A percentile compares a stretch with the other conserved stretches of the same genome.
These are phyloP conservation scores for Sporisorium reilianum DNA, from an alignment of 1,284 basidiomycete genomes.

Conservation along the genomic window DNA sequence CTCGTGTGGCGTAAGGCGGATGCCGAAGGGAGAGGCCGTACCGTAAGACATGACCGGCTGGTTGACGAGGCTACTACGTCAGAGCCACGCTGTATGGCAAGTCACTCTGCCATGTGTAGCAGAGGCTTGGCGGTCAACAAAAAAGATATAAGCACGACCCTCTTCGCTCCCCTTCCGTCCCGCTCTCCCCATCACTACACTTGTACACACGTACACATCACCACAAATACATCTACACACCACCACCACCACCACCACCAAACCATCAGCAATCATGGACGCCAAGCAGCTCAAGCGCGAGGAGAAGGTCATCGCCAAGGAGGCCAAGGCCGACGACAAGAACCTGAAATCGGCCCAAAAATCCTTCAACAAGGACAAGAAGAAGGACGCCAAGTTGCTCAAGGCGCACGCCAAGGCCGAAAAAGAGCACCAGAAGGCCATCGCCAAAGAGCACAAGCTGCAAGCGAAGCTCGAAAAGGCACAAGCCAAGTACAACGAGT, in stretches of 20 bases:
- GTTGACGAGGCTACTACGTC: background rate
- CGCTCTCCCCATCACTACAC: no score
- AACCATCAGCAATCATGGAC: slow-evolving; percentile 30
- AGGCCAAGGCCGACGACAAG: slow-evolving; percentile 39
- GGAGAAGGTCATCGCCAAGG: slow-evolving; percentile 41
- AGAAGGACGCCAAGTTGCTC: slow-evolving; percentile 33
- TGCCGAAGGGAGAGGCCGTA: no score
- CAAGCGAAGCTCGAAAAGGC: slow-evolving; percentile 44
- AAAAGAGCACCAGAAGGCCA: slow-evolving; percentile 42
- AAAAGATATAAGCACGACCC: background rate
- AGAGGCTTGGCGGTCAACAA: background rate
- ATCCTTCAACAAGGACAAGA: slow-evolving; percentile 31
- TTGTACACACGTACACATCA: background rate
- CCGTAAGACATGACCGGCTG: no score
- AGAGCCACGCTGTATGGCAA: background rate
- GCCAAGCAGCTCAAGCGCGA: slow-evolving; percentile 34
- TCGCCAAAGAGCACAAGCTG: slow-evolving; percentile 47
- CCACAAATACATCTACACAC: background rate
- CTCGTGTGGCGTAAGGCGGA: no score
- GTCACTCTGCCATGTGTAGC: background rate
- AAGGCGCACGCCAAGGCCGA: slow-evolving; percentile 38
- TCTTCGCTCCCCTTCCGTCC: background rate
- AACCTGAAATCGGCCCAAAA: slow-evolving; percentile 36
- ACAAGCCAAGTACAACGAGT: slow-evolving; percentile 38
- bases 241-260: slow-evolving; percentile 2